Conservation (phyloP, 768 basidiomycete genomes). For the Russula sp. region DNA sequence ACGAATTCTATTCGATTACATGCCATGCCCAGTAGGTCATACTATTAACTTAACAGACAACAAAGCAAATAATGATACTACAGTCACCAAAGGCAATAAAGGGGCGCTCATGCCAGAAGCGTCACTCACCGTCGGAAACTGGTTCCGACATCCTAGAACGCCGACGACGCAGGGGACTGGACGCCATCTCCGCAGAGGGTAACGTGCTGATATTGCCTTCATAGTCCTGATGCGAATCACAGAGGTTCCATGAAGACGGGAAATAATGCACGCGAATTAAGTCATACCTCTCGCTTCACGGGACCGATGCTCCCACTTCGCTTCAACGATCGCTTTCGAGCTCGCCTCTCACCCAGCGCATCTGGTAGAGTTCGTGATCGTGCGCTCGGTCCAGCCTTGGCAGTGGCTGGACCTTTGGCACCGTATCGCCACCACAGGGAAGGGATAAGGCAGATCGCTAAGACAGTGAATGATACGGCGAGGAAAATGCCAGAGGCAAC, state of each 20-base stretch:
- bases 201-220: constrained; percentile 15
- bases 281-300: constrained; percentile 21
- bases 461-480: constrained; percentile 36
- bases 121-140: constrained; percentile 23
- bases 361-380: constrained; percentile 17
- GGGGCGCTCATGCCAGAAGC: not conserved
- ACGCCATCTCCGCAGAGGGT: constrained; percentile 13
- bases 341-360: constrained; percentile 14
- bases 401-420: not conserved
- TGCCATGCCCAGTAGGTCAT: not conserved
- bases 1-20: not conserved
- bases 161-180: constrained; percentile 23
- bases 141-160: constrained; percentile 23
- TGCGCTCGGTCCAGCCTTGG: not conserved
- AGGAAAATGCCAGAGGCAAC: constrained; percentile 40
- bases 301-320: constrained; percentile 21
- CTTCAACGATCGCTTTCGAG: constrained; percentile 27
- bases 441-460: constrained; percentile 38
- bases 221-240: constrained; percentile 18
- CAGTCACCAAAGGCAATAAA: not conserved
- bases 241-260: not conserved
- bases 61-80: constrained; percentile 7
- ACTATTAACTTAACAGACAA: constrained; percentile 1
- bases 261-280: not conserved
- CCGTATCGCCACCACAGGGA: constrained; percentile 35